Percentiles rank a stretch among this genome's conserved stretches.
phyloP scores from a whole-genome alignment of 305 asterid genomes.

The Andrographis paniculata region DNA sequence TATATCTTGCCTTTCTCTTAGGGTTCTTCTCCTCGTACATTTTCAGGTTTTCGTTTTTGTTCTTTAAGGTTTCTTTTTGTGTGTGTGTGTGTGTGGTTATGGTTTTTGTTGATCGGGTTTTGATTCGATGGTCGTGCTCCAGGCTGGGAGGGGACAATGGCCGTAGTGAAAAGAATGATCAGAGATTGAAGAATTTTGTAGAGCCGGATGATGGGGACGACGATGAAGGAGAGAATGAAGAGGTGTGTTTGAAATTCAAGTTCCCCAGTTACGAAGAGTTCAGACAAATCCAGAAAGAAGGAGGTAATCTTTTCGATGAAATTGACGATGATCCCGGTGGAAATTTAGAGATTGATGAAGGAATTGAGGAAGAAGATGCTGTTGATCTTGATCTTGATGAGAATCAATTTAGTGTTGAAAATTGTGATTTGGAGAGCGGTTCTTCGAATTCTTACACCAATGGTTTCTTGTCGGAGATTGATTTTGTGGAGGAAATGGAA shows the following conservation, averaged over 20 bases:
- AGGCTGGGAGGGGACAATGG: too few relatives aligned
- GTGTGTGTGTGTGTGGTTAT: too few relatives aligned
- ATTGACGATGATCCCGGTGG: background rate
- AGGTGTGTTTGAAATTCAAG: slow-evolving; percentile 40
- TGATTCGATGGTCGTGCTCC: too few relatives aligned
- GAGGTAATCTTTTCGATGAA: slow-evolving; percentile 5
- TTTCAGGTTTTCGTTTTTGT: slow-evolving; percentile 31
- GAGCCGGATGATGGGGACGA: background rate
- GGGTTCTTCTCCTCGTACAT: slow-evolving; percentile 26
- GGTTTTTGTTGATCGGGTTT: too few relatives aligned
- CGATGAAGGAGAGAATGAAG: slow-evolving; percentile 17
- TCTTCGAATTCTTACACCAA: slow-evolving; percentile 23
- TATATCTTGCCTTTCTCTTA: too few relatives aligned
- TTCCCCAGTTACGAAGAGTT: slow-evolving; percentile 74
- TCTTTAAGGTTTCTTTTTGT: too few relatives aligned
- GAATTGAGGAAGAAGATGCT: slow-evolving; percentile 2
- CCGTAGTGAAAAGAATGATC: slow-evolving; percentile 14
- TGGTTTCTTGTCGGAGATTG: slow-evolving; percentile 34
- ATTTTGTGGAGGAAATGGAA: too few relatives aligned
- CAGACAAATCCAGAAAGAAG: slow-evolving; percentile 22
- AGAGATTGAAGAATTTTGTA: background rate
- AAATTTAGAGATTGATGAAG: background rate
- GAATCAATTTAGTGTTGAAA: background rate
- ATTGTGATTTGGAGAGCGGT: background rate
- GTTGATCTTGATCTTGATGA: slow-evolving; percentile 1